phyloP scores from a whole-genome alignment of 1,139 yeast genomes.

The Candida glucosophila region DNA sequence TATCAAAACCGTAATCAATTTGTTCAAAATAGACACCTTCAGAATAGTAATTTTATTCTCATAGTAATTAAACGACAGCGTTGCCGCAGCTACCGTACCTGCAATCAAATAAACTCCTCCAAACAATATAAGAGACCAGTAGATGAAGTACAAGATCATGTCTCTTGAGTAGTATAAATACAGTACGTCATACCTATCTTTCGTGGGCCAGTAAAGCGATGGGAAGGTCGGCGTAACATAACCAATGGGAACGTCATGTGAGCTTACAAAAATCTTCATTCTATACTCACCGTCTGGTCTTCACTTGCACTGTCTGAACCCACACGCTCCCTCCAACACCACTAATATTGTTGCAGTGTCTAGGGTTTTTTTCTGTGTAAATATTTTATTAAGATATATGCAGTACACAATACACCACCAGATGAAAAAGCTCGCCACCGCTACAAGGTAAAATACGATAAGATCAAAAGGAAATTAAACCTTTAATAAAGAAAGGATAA shows the following conservation, averaged over 20 bases:
- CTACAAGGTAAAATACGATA: too few species aligned
- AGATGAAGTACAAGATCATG: conserved; percentile 77
- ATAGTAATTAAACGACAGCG: conserved; percentile 15
- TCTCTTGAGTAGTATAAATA: conserved; percentile 63
- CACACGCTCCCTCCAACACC: too few species aligned
- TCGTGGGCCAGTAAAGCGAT: conserved; percentile 65
- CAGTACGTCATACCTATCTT: conserved; percentile 36
- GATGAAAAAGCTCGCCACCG: too few species aligned
- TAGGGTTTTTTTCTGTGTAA: too few species aligned
- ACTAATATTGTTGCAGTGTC: too few species aligned
- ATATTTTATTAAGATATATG: too few species aligned
- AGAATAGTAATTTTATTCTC: conserved; percentile 11
- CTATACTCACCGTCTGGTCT: too few species aligned
- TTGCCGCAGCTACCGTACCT: conserved; percentile 53
- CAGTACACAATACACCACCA: too few species aligned
- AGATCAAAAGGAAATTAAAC: too few species aligned
- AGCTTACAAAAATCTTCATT: conserved; percentile 33
- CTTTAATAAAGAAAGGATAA: too few species aligned
- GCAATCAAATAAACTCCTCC: conserved; percentile 56
- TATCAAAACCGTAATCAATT: conserved; percentile 30
- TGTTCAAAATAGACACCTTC: conserved; percentile 7
- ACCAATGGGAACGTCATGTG: conserved; percentile 61
- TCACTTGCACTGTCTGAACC: too few species aligned
- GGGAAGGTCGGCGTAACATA: conserved; percentile 78
- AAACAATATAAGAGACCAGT: conserved; percentile 71